Percentiles rank a stretch among this genome's conserved stretches.
These are phyloP conservation scores for Colletotrichum spinosum DNA, from an alignment of 2,329 filamentous ascomycete species.

Conservation along the genomic window DNA sequence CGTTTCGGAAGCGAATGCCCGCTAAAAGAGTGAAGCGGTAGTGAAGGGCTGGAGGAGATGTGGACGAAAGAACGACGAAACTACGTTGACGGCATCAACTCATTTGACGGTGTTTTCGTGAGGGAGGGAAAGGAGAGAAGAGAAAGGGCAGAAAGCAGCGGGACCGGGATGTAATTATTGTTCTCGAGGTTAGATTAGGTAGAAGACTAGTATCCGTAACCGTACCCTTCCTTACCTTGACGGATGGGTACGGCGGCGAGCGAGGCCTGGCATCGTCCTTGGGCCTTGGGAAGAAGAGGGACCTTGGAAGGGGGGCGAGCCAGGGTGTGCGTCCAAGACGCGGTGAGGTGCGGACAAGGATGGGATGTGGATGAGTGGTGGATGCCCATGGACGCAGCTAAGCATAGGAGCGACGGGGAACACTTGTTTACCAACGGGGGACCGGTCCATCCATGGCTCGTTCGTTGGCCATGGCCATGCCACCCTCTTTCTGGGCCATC, in stretches of 20 bases:
- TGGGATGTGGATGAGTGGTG: slow-evolving; percentile 14
- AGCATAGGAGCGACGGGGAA: slow-evolving; percentile 21
- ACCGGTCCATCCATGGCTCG: slow-evolving; percentile 11
- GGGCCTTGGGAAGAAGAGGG: slow-evolving; percentile 19
- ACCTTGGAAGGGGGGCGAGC: slow-evolving; percentile 16
- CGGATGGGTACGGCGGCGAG: slow-evolving; percentile 8
- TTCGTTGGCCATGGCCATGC: slow-evolving; percentile 14
- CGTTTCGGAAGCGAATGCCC: slow-evolving; percentile 73
- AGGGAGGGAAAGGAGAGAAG: slow-evolving; percentile 49
- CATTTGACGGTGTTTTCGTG: slow-evolving; percentile 59
- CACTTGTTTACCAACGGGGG: slow-evolving; percentile 32
- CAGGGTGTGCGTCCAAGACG: slow-evolving; percentile 32
- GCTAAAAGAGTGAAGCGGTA: slow-evolving; percentile 91
- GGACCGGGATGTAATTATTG: slow-evolving; percentile 58
- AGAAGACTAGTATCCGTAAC: slow-evolving; percentile 32
- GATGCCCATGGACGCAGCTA: slow-evolving; percentile 5
- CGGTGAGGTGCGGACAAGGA: slow-evolving; percentile 34
- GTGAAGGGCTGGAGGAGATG: slow-evolving; percentile 51
- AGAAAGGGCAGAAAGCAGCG: slow-evolving; percentile 48
- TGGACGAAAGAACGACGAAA: slow-evolving; percentile 65
- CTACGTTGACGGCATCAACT: slow-evolving; percentile 64
- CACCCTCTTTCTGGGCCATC: not conserved
- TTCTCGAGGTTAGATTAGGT: slow-evolving; percentile 37
- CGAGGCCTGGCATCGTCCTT: slow-evolving; percentile 9
- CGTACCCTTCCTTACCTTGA: slow-evolving; percentile 12